Base-by-base conservation (phyloP, 306 rosid species). In the Potentilla sterilis region DNA sequence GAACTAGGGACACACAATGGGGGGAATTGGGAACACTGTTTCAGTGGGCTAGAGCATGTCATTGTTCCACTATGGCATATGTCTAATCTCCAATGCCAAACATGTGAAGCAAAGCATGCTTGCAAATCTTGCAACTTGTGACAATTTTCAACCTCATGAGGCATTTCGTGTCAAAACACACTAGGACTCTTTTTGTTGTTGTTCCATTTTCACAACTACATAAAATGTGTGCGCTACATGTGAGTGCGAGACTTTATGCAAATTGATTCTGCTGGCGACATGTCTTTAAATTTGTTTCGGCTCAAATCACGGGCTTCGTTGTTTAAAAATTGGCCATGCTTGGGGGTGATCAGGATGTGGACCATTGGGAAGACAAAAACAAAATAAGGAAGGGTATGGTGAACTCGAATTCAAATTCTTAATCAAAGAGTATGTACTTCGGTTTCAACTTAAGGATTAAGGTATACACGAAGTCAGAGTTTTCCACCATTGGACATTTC, bases 101-200 rank as follows among this genome's bases (percentile, higher is more conserved):
- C 80, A 64, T 59, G 83, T 69, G 86, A 82, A 62, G 40, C 64
- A 21, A 18, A 66, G 49, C 35, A 46, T 22, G 37, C 37, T 62
- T 19, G 49, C 52, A 15, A 2, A 61, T 28, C 38, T 7, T 14
- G 28, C 48, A 38, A 34, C 57, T 24, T 24, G 55, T 18, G 1
- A 68, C 21, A 34, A 44, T 16, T 62, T 32, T 14, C 15, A 49
- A 14, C 12, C 6, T 67, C 44, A 16, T 37, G 35, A 14, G 37
- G 24, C 40, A 68, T 35, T 47, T 16, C 2, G 75, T 43, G 34
- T 54, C 77, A 49, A 62, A 62, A 2, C 62, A n/a, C 51, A 7
- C 1, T 3, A 10, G 42, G 38, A 19, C 6, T 73, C 22, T 28
- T 24, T 32, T 43, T 59, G 49, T 74, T 74, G 46, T 41, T 5